These are phyloP conservation scores for Fraxinus xanthoxyloides DNA, from an alignment of 305 asterid species.

Conservation along the genomic window DNA sequence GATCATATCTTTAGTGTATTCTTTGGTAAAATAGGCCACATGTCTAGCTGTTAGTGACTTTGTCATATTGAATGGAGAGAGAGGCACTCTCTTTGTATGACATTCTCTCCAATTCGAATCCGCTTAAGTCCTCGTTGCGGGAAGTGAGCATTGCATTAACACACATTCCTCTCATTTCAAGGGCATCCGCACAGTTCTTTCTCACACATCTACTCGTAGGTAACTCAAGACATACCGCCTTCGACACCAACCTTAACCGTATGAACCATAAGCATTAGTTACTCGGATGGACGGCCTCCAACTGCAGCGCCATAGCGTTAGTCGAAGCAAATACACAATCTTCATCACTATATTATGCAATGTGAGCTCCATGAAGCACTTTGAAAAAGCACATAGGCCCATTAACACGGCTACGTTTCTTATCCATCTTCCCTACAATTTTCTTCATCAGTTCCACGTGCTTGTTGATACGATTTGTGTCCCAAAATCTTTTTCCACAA, in stretches of 20 bases:
- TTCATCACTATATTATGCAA: neutral
- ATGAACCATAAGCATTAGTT: neutral
- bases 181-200: neutral
- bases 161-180: neutral
- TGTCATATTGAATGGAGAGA: neutral
- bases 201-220: neutral
- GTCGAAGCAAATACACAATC: neutral
- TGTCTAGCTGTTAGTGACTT: neutral
- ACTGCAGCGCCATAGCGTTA: neutral
- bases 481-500: neutral
- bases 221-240: neutral
- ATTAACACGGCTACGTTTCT: neutral
- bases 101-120: neutral
- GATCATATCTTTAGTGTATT: neutral
- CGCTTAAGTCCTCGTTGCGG: neutral
- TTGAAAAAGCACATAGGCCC: neutral
- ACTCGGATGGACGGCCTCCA: neutral
- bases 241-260: neutral
- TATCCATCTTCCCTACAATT: neutral
- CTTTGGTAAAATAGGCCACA: neutral
- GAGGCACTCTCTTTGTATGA: neutral
- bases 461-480: neutral
- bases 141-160: neutral
- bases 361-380: neutral
- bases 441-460: neutral